These are phyloP conservation scores for Rugiboletus extremiorientalis DNA, from an alignment of 1,284 basidiomycete genomes.

Conservation along the genomic window DNA sequence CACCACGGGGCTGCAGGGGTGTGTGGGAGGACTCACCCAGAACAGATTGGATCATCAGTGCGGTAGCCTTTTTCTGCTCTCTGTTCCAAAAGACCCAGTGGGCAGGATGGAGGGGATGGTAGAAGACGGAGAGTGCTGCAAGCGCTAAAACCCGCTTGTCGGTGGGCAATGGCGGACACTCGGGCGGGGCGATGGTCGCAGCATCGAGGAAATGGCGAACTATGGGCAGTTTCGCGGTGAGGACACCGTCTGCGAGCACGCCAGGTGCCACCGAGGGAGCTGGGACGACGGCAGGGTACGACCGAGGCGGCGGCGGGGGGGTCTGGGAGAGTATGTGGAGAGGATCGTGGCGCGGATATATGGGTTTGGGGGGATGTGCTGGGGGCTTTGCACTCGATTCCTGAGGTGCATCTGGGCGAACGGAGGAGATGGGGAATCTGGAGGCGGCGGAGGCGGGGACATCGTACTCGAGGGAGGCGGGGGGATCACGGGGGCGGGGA, in stretches of 20 bases:
- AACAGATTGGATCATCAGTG: constrained; percentile 27
- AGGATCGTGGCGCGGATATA: constrained; percentile 35
- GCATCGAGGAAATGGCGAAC: constrained; percentile 30
- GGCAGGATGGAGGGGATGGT: constrained; percentile 34
- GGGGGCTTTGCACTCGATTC: constrained; percentile 22
- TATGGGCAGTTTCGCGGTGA: constrained; percentile 29
- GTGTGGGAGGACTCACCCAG: constrained; percentile 22
- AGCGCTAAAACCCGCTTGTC: constrained; percentile 34
- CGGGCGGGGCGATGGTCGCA: constrained; percentile 28
- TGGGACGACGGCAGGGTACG: constrained; percentile 18
- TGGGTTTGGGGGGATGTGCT: constrained; percentile 22
- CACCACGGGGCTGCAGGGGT: background rate
- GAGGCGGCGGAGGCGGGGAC: constrained; percentile 21
- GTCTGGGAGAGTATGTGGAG: constrained; percentile 32
- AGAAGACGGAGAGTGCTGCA: constrained; percentile 34
- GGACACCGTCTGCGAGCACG: constrained; percentile 34
- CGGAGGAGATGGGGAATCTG: constrained; percentile 33
- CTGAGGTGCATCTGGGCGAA: constrained; percentile 29
- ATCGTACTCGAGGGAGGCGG: constrained; percentile 19
- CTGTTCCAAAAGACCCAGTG: constrained; percentile 35
- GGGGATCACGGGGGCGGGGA: constrained; percentile 12
- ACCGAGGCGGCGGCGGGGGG: constrained; percentile 23
- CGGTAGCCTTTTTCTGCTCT: constrained; percentile 32
- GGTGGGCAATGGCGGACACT: constrained; percentile 28
- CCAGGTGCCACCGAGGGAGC: constrained; percentile 32